phyloP scores from a whole-genome alignment of 306 rosid genomes.

The Quercus alba region DNA sequence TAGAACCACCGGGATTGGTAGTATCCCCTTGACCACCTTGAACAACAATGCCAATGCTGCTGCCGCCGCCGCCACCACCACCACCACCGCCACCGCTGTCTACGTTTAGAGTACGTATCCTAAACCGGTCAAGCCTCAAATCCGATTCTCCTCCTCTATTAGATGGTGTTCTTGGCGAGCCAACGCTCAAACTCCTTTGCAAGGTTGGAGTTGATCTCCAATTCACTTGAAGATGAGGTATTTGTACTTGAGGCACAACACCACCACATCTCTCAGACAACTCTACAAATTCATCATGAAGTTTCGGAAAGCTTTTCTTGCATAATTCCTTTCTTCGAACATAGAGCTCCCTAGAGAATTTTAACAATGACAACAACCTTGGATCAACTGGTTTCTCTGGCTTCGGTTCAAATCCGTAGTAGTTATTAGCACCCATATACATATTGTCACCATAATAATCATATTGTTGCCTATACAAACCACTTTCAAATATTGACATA shows the following conservation, averaged over 20 bases:
- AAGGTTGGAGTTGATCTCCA: not conserved
- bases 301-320: slow-evolving; percentile 26
- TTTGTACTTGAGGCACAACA: not conserved
- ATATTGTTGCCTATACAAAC: slow-evolving; percentile 17
- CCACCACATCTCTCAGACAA: slow-evolving; percentile 16
- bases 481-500: slow-evolving; percentile 18
- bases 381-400: slow-evolving; percentile 27
- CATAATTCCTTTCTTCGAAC: slow-evolving; percentile 26
- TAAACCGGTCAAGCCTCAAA: not conserved
- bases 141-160: not conserved
- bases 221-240: too few species aligned
- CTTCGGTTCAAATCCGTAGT: slow-evolving; percentile 22
- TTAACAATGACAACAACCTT: slow-evolving; percentile 28
- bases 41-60: not conserved
- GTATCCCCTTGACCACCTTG: too few species aligned
- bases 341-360: slow-evolving; percentile 40
- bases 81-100: not conserved
- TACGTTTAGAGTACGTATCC: not conserved
- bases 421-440: not conserved
- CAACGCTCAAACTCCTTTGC: not conserved
- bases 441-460: not conserved
- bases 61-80: not conserved
- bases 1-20: too few species aligned
- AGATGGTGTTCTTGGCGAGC: not conserved
- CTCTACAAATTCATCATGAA: slow-evolving; percentile 16